Percentiles rank a stretch among this genome's conserved stretches.
phyloP scores from a whole-genome alignment of 257 asterid species.

The Avicennia marina region DNA sequence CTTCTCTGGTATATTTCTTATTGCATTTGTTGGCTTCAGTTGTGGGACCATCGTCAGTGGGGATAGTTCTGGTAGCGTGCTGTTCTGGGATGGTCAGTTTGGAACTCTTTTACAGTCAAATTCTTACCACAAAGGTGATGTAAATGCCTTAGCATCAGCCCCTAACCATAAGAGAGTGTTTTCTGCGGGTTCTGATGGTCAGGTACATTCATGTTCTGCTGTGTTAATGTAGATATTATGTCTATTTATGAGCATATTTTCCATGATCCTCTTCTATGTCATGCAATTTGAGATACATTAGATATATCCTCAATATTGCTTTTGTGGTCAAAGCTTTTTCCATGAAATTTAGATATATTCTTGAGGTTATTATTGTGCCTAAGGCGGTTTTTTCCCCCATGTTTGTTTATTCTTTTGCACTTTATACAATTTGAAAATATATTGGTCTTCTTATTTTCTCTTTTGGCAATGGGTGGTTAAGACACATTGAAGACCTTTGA shows the following conservation, averaged over 20 bases:
- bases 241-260: no score
- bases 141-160: constrained; percentile 78
- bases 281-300: no score
- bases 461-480: neutral
- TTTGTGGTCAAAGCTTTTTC: no score
- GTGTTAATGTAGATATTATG: neutral
- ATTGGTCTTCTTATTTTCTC: constrained; percentile 1
- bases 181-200: constrained; percentile 97
- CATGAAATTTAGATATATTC: no score
- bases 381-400: neutral
- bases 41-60: constrained; percentile 65
- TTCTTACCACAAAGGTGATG: constrained; percentile 90
- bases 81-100: constrained; percentile 84
- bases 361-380: no score
- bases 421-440: neutral
- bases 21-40: constrained; percentile 23
- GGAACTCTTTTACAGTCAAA: constrained; percentile 89
- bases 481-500: neutral
- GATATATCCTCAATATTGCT: no score
- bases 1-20: neutral
- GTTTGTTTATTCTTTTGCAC: neutral
- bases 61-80: constrained; percentile 87
- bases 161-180: constrained; percentile 84
- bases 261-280: no score
- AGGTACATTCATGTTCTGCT: constrained; percentile 43